Evolutionary conservation across 140 eudicot species (phyloP), one percentile per base, ranked within the genome.

Genomic region (Senecio squalidus): DNA sequence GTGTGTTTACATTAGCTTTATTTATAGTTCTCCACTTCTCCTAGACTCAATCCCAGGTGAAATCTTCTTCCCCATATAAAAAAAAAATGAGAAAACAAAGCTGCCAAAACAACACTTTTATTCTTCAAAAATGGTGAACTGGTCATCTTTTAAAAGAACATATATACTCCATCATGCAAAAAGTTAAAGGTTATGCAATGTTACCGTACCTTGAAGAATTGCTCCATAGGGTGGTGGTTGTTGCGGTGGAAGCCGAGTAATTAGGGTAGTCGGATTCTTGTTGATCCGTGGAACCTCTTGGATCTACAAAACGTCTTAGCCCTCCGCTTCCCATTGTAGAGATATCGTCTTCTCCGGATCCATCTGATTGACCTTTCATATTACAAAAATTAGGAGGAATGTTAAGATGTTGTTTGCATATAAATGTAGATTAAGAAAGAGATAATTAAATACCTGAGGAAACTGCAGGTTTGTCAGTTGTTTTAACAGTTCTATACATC

Each of bases 401-500:
- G 43, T 11, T 5, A 9, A 36, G 13, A 36, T 36, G 43, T 36
- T 36, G 10, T 3, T 36, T 36, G 43, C 2, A 13, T 5, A 36
- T 36, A n/a, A n/a, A n/a, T 2, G 3, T 10, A 36, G 14, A 36
- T 36, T 36, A n/a, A n/a, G n/a, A n/a, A n/a, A n/a, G n/a, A n/a
- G n/a, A n/a, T n/a, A n/a, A 36, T 36, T 13, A 36, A 36, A 36
- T 36, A 36, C 43, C 43, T 36, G 43, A 36, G 43, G 43, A 36
- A 36, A 15, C 87, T 56, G 94, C 96, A 64, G 94, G 96, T 57
- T 81, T 88, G 94, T 88, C 96, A 70, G 96, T 88, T 56, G 94
- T 84, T 63, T 88, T 88, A 33, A 88, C 84, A 65, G 96, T 88
- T 71, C 96, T 64, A 76, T 88, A 88, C 96, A 88, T 88, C 96